phyloP scores from a whole-genome alignment of 2,329 filamentous ascomycete species.

The Cytospora paraplurivora region DNA sequence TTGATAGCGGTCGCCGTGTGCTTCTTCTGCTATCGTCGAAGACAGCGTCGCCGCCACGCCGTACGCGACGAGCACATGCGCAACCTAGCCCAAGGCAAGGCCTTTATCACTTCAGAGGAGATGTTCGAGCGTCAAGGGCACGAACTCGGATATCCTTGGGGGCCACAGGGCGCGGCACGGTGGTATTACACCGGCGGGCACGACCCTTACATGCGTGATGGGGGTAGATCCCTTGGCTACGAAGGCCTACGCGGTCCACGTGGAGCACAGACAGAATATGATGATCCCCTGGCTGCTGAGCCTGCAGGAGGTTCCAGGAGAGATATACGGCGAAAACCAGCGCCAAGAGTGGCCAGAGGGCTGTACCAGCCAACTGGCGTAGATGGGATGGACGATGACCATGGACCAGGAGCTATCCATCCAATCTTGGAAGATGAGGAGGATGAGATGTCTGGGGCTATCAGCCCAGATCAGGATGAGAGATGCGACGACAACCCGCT shows the following conservation, averaged over 20 bases:
- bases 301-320: constrained; percentile 26
- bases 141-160: constrained; percentile 38
- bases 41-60: constrained; percentile 42
- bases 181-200: constrained; percentile 50
- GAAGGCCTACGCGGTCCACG: constrained; percentile 48
- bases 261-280: constrained; percentile 36
- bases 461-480: constrained; percentile 30
- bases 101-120: constrained; percentile 40
- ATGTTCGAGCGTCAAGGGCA: constrained; percentile 47
- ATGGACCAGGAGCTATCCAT: constrained; percentile 49
- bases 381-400: constrained; percentile 29
- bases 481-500: constrained; percentile 49
- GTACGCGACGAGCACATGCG: constrained; percentile 42
- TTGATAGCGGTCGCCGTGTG: constrained; percentile 45
- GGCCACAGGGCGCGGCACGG: constrained; percentile 30
- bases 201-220: constrained; percentile 45
- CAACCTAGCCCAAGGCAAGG: constrained; percentile 15
- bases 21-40: constrained; percentile 53
- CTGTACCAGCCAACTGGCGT: constrained; percentile 41
- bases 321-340: constrained; percentile 35
- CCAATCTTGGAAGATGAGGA: constrained; percentile 63
- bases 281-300: constrained; percentile 34
- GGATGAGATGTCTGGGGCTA: constrained; percentile 43
- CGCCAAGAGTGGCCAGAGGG: constrained; percentile 38
- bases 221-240: constrained; percentile 49